Evolutionary conservation across 192 early-diverging fungal species (phyloP).

Genomic region (Umbelopsis vinacea): DNA sequence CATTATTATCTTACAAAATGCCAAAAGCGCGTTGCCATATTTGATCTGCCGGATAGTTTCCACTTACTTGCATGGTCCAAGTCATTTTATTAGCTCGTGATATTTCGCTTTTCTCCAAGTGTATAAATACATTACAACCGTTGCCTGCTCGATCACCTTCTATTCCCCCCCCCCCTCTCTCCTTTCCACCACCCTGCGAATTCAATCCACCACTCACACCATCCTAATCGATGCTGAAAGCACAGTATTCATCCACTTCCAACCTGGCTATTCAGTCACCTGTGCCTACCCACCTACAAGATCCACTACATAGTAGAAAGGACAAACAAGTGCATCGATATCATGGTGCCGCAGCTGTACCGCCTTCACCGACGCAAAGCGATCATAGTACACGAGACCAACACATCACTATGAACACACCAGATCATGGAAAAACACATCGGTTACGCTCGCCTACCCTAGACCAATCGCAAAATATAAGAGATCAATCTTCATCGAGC

Average conservation of each 20-base stretch:
- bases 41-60: not conserved
- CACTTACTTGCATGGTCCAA: constrained; percentile 11
- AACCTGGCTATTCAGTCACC: constrained; percentile 9
- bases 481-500: not conserved
- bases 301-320: not conserved
- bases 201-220: not conserved
- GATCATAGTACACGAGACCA: not conserved
- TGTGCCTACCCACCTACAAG: not conserved
- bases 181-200: not conserved
- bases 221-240: not conserved
- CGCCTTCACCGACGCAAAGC: not conserved
- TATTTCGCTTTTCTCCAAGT: not conserved
- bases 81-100: constrained; percentile 20
- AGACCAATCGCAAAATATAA: constrained; percentile 17
- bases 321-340: constrained; percentile 4
- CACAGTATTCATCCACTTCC: constrained; percentile 4
- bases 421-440: constrained; percentile 5
- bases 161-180: not conserved
- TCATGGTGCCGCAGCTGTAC: not conserved
- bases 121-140: too few relatives aligned
- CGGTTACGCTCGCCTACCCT: not conserved
- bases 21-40: not conserved
- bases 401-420: not conserved
- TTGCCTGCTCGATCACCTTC: not conserved
- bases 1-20: not conserved